These are phyloP conservation scores for Chaetomium sp. DNA, from an alignment of 2,329 filamentous ascomycete genomes.

Conservation along the genomic window DNA sequence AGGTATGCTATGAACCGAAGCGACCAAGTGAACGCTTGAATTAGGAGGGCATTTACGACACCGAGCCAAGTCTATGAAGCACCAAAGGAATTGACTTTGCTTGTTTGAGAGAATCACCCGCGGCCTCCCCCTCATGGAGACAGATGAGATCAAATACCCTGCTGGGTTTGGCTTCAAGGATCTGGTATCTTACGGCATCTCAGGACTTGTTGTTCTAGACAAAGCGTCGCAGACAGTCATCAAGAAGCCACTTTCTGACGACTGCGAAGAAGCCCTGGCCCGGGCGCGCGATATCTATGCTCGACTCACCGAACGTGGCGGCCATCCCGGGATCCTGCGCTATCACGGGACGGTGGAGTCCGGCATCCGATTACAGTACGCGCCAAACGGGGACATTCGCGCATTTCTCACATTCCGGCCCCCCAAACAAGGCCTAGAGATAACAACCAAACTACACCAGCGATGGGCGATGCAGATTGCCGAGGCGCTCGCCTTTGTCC, in stretches of 20 bases:
- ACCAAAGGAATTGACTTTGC: too few relatives aligned
- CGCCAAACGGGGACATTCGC: not conserved
- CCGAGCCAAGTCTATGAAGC: too few relatives aligned
- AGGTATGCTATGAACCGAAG: too few relatives aligned
- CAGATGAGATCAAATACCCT: not conserved
- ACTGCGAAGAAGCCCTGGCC: not conserved
- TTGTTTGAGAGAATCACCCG: too few relatives aligned
- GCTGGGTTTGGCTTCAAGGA: not conserved
- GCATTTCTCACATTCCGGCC: not conserved
- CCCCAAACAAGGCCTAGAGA: not conserved
- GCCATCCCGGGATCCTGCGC: not conserved
- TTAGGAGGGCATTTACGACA: too few relatives aligned
- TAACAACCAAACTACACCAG: not conserved
- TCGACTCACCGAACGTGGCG: constrained; percentile 1
- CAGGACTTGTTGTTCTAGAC: not conserved
- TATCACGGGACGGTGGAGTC: constrained; percentile 4
- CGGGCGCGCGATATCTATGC: constrained; percentile 1
- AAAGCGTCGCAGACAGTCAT: not conserved
- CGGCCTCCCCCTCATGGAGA: too few relatives aligned
- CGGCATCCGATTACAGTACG: constrained; percentile 2
- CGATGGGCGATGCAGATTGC: constrained; percentile 1
- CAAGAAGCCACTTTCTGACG: not conserved
- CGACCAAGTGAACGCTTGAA: too few relatives aligned
- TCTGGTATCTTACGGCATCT: not conserved
- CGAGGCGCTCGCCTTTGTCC: constrained; percentile 5